Base-by-base conservation (phyloP, 768 basidiomycete genomes). In the Panaeolus cyanescens region DNA sequence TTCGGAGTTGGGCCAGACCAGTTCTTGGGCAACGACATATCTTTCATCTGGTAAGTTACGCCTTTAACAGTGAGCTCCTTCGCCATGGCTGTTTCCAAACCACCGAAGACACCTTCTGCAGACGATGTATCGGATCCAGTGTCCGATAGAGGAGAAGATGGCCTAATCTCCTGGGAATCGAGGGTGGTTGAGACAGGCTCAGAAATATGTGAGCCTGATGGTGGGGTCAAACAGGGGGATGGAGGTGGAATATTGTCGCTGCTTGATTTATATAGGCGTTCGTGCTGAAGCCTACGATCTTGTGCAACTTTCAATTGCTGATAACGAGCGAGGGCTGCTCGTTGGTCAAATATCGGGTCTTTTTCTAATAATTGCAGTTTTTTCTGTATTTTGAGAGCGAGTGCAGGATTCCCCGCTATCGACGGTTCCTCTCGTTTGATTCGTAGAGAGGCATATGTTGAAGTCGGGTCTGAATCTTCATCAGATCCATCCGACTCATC, bases 1-100 rank as follows among this genome's bases (percentile, higher is more conserved):
- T 91, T 95, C 9, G 96, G 94, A 13, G 90, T 89, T 37, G 86
- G 88, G 33, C 92, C 90, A 34, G 92, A 88, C 80, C 88, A 89
- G 68, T 92, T 86, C 74, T 92, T 96, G 2, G 94, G 91, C 25
- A 93, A 77, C 1, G 85, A 70, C 88, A 99, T 90, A 62, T 95
- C 87, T 28, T 88, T 80, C 63, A 89, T 68, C 28, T 65, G 72
- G 53, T 90, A 75, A 5, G 80, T 82, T 8, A 75, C 79, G 13
- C 89, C 91, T 56, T 79, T 72, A 9, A 78, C 72, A 19, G 83
- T 85, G n/a, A 81, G 79, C 63, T 85, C 85, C n/a, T 78, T 83
- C 5, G 76, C 70, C 12, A 88, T 84, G 67, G 85, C 77, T 56
- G 81, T 80, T 22, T 95, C 91, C 45, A 96, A 79, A 55, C 95